Evolutionary conservation across 495 filamentous ascomycete species (phyloP), one percentile per base, ranked within the genome.

Genomic region (Evernia prunastri): DNA sequence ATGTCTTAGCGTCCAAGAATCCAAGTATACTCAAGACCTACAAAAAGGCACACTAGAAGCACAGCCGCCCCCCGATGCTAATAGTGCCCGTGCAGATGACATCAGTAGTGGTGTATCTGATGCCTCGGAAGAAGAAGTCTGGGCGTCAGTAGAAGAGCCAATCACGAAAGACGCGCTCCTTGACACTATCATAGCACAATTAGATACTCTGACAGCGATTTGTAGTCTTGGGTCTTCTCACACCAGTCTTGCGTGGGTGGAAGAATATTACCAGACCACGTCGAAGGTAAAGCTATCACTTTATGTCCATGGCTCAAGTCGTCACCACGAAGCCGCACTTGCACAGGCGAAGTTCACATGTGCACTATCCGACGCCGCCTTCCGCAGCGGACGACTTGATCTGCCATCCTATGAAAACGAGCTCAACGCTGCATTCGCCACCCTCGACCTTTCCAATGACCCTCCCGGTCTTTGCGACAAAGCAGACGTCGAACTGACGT

Each of bases 101-200:
- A 47, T 18, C 12, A 53, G 35, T 27, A 47, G 63, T 42, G 53
- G 59, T 29, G 23, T 68, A 23, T 68, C 70, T 11, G 66, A 71
- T 10, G 72, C 75, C 1, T 73, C 76, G 29, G 67, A 77, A 61
- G 77, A 82, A 49, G 83, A 83, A 66, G 78, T 84, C 69, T 87
- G 84, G 84, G 86, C 81, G 23, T 78, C 78, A 1, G 78, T 90
- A 39, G 75, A 84, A 13, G 82, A 86, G 58, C 85, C 86, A 0
- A 75, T 87, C 25, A 87, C 85, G 3, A 80, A 83, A 39, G 76
- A 80, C 36, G 80, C 84, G 3, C 77, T 90, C 1, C 78, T 88
- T 1, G 87, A 90, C 51, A 89, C 86, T 3, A 77, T 81, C 3
- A 72, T 86, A 35, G 86, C 86, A 17, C 83, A 86, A 66, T 65